These are phyloP conservation scores for Rachicladosporium sp. DNA, from an alignment of 2,329 filamentous ascomycete species.

Conservation along the genomic window DNA sequence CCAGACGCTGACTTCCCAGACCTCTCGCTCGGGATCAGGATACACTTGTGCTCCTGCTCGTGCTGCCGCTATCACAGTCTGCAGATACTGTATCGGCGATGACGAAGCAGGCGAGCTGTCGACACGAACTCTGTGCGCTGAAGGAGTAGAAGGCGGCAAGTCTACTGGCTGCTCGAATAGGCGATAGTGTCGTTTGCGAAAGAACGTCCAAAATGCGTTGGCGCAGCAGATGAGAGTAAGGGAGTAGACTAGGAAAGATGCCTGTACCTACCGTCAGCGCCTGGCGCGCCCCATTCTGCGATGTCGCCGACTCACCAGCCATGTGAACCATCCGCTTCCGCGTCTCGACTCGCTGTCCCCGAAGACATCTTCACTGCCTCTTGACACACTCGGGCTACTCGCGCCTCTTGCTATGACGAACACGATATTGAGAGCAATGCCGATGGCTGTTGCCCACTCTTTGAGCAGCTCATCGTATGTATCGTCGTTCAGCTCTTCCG, in stretches of 20 bases:
- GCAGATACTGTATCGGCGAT: conserved; percentile 66
- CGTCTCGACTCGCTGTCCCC: conserved; percentile 44
- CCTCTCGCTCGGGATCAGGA: conserved; percentile 68
- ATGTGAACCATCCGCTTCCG: conserved; percentile 54
- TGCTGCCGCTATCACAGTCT: conserved; percentile 51
- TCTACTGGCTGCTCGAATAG: conserved; percentile 84
- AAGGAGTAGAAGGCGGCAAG: conserved; percentile 61
- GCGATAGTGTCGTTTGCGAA: conserved; percentile 72
- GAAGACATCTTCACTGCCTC: conserved; percentile 64
- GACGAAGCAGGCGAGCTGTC: conserved; percentile 68
- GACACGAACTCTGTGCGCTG: conserved; percentile 76
- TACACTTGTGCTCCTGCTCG: conserved; percentile 71
- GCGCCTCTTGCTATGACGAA: conserved; percentile 69
- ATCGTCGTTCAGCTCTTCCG: conserved; percentile 81
- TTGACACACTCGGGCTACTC: conserved; percentile 27
- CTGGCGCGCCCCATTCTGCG: no score
- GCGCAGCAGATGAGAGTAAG: conserved; percentile 53
- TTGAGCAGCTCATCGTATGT: conserved; percentile 75
- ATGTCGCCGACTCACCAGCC: conserved; percentile 40
- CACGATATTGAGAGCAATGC: conserved; percentile 61
- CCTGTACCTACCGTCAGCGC: conserved; percentile 11
- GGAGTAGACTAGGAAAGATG: conserved; percentile 55
- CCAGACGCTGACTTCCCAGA: conserved; percentile 93
- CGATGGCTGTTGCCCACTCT: conserved; percentile 61
- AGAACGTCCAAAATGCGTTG: conserved; percentile 75